Conservation (phyloP, 2,329 filamentous ascomycete species). For the Ophiostoma populinum region DNA sequence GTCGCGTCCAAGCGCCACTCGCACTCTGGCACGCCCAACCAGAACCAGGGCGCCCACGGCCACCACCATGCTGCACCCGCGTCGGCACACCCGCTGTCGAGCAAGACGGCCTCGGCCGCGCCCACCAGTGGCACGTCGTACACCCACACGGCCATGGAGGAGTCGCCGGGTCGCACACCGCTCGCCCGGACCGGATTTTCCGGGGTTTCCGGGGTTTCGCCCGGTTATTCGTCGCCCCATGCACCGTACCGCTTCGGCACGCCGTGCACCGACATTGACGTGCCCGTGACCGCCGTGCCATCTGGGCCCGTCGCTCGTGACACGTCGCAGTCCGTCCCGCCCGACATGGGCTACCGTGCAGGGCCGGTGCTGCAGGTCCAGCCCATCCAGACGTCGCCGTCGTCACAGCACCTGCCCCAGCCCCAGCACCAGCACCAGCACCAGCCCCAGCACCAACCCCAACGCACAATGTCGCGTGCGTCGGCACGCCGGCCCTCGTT, state of each 20-base stretch:
- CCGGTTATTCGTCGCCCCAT: too few species aligned
- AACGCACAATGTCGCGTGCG: conserved; percentile 34
- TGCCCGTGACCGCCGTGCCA: conserved; percentile 59
- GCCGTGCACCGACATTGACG: conserved; percentile 79
- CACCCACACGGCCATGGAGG: conserved; percentile 12
- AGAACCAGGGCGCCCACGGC: background rate
- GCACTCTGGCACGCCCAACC: background rate
- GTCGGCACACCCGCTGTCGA: conserved; percentile 9
- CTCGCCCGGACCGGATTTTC: conserved; percentile 15
- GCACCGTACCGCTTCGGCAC: conserved; percentile 63
- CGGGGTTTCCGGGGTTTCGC: too few species aligned
- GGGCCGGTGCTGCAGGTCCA: conserved; percentile 8
- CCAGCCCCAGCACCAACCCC: conserved; percentile 10
- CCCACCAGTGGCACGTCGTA: conserved; percentile 9
- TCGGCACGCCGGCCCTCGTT: conserved; percentile 50
- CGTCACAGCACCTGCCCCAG: conserved; percentile 4
- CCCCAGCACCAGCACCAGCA: conserved; percentile 6
- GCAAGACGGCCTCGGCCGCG: conserved; percentile 5
- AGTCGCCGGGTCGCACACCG: conserved; percentile 8
- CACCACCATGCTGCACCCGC: conserved; percentile 11
- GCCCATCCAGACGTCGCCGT: conserved; percentile 15
- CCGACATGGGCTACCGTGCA: conserved; percentile 69
- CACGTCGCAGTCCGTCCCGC: conserved; percentile 77
- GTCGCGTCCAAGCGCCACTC: conserved; percentile 13
- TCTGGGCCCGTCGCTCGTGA: conserved; percentile 60